These are phyloP conservation scores for Pseudozyma flocculosa DNA, from an alignment of 1,284 basidiomycete species.

Conservation along the genomic window DNA sequence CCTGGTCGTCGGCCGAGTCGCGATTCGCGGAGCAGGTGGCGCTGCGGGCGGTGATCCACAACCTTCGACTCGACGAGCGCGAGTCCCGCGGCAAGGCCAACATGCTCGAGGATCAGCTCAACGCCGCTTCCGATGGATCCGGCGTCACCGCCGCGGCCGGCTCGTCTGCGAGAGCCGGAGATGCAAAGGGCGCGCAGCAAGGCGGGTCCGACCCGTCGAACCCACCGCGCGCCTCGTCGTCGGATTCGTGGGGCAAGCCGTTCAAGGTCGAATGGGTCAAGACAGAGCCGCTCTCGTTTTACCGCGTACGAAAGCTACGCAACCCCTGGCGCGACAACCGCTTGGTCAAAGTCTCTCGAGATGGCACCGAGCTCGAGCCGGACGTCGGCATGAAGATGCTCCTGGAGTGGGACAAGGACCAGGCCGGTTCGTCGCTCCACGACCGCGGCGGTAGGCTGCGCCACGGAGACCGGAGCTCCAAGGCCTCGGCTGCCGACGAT, in stretches of 20 bases:
- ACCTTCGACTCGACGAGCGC: slow-evolving; percentile 47
- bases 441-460: neutral
- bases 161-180: too few relatives aligned
- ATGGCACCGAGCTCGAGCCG: slow-evolving; percentile 89
- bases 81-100: slow-evolving; percentile 37
- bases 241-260: slow-evolving; percentile 58
- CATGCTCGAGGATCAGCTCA: slow-evolving; percentile 36
- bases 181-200: too few relatives aligned
- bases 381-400: slow-evolving; percentile 71
- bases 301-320: slow-evolving; percentile 73
- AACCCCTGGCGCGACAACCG: slow-evolving; percentile 91
- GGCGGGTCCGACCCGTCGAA: too few relatives aligned
- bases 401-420: slow-evolving; percentile 70
- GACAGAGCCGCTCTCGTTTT: slow-evolving; percentile 74
- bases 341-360: slow-evolving; percentile 81
- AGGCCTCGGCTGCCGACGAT: neutral
- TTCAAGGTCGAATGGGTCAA: slow-evolving; percentile 85
- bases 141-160: slow-evolving; percentile 6
- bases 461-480: neutral
- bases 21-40: slow-evolving; percentile 60
- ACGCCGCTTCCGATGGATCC: slow-evolving; percentile 16
- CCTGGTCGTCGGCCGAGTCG: slow-evolving; percentile 39
- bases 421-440: neutral
- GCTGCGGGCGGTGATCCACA: slow-evolving; percentile 45
- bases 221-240: slow-evolving; percentile 23